These are phyloP conservation scores for Mrakia frigida DNA, from an alignment of 768 basidiomycete species.

Conservation along the genomic window DNA sequence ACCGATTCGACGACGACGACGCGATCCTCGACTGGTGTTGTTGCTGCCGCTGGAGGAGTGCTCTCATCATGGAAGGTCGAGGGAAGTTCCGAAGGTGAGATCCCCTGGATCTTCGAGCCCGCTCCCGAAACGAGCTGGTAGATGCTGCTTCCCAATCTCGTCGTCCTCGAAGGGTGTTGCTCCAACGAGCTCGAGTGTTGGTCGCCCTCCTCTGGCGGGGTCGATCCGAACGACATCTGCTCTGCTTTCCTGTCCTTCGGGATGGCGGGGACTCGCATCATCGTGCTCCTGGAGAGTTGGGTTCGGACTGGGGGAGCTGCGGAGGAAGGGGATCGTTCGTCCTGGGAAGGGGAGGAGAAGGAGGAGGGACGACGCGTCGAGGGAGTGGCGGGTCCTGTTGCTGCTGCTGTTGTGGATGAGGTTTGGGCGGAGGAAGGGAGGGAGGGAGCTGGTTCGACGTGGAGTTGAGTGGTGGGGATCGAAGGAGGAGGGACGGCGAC, in stretches of 20 bases:
- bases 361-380: background rate
- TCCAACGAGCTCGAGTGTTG: background rate
- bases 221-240: conserved; percentile 20
- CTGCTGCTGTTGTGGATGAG: background rate
- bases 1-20: background rate
- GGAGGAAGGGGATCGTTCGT: background rate
- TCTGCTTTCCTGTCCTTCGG: conserved; percentile 15
- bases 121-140: conserved; percentile 3
- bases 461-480: background rate
- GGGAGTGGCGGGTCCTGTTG: background rate
- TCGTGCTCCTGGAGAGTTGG: conserved; percentile 19
- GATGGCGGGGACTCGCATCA: conserved; percentile 26
- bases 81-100: background rate
- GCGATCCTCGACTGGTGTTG: background rate
- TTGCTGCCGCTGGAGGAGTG: background rate
- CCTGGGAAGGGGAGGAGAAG: conserved; percentile 1
- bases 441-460: background rate
- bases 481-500: background rate
- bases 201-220: background rate
- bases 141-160: conserved; percentile 5
- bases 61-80: background rate
- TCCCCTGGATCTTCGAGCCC: background rate
- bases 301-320: conserved; percentile 9
- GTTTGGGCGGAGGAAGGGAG: background rate
- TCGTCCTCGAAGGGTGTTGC: background rate